Base-by-base conservation (phyloP, 768 basidiomycete genomes). In the Podaxis sp. region DNA sequence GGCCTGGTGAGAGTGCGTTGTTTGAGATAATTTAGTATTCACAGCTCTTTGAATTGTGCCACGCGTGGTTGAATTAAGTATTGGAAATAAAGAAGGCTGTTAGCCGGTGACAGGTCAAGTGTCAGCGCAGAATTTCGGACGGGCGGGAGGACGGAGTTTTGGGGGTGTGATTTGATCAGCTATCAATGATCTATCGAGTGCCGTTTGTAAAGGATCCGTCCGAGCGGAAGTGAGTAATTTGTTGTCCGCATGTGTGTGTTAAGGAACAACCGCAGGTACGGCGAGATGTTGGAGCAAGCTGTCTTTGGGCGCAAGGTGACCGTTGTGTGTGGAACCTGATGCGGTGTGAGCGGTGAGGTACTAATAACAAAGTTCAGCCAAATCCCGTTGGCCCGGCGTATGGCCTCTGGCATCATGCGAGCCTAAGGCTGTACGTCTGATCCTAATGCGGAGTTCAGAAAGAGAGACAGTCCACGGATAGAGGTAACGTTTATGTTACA, bases 401-500 rank as follows among this genome's bases (percentile, higher is more conserved):
- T 52, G 49, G 57, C 19, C 24, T 39, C 38, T 49, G 46, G 61
- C 48, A 57, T 63, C 55, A 55, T 63, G 61, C 55, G 61, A 63
- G 61, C 36, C 44, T 55, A 53, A 54, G 38, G 26, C 24, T 48
- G 42, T 36, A 62, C 17, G 60, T 33, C 44, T 48, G 57, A 58
- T 59, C 59, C 49, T 40, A 52, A 40, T 63, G 54, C 17, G 48
- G 55, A 57, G 36, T n/a, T 57, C 22, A 55, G 61, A 55, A 62
- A 48, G 55, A 24, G 22, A 24, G 17, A 24, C 17, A 5, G 26
- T 19, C 36, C 51, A 52, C 30, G 51, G 39, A 63, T 55, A 56
- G 39, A 61, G 22, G 48, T 63, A 39, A 40, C 55, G 54, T 57
- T 63, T 63, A 51, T 63, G 54, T 57, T 63, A 63, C 54, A 63